Evolutionary conservation across 2,329 filamentous ascomycete species (phyloP), one percentile per base, ranked within the genome.

Genomic region (Venturia aucupariae): DNA sequence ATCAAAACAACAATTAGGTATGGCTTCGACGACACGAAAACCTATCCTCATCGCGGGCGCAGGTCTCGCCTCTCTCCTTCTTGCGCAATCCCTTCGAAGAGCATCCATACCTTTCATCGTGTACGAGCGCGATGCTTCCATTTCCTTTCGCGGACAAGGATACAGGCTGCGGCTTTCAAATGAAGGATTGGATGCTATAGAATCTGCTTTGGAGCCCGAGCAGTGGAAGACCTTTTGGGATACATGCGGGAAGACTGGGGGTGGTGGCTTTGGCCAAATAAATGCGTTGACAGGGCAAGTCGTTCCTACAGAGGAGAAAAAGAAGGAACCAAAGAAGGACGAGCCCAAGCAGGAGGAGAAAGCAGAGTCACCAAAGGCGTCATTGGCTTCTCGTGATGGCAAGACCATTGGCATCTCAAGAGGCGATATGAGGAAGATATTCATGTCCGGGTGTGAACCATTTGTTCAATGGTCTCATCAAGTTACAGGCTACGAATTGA

Each of bases 401-500:
- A 85, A 86, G 70, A 77, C 84, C 10, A 78, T 88, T 0, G 85
- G 85, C 0, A 85, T 88, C 48, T 79, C 84, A 0, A 75, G 86
- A 5, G 85, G 85, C 4, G 84, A 86, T 42, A 87, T 88, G 85
- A 78, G 86, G 2, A 77, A 73, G 59, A 67, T 84, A 5, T 87
- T 88, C 69, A 72, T 85, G 57, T 73, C 79, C 22, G 85, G 84
- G 0, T 81, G 80, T 65, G 84, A 87, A 66, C 71, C 78, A 0
- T 75, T 75, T 57, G 77, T 89, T 7, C 75, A 82, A 30, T 88
- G 84, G 82, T 76, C 72, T 13, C 79, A 79, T 64, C 78, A 82
- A 3, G 82, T 87, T 48, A 80, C 75, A 2, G 81, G 84, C 32
- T 88, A 88, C 67, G 83, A 87, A 67, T 69, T 82, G 59, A 84